Conservation (phyloP, 2,329 filamentous ascomycete genomes). For the Scytalidium sp. region DNA sequence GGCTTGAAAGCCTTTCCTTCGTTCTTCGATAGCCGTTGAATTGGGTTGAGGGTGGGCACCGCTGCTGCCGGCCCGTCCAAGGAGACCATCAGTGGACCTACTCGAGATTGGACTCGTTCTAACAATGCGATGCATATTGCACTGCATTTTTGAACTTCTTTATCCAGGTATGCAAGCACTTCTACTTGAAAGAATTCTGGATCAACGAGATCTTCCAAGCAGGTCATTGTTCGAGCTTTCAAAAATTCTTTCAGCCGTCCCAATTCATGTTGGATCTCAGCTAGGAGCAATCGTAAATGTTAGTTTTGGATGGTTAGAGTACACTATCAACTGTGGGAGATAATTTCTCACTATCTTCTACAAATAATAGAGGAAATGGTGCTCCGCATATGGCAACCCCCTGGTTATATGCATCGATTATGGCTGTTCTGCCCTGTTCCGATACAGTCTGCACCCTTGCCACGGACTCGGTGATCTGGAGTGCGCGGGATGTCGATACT, state of each 20-base stretch:
- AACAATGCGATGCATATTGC: slow-evolving; percentile 22
- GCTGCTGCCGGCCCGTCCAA: no score
- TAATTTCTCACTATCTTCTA: slow-evolving; percentile 22
- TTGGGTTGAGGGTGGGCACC: slow-evolving; percentile 1
- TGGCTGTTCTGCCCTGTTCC: slow-evolving; percentile 16
- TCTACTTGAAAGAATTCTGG: slow-evolving; percentile 13
- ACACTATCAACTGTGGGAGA: no score
- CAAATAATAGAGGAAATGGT: slow-evolving; percentile 18
- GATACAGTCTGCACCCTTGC: slow-evolving; percentile 18
- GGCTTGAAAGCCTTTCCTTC: no score
- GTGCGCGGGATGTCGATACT: slow-evolving; percentile 15
- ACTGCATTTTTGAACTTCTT: slow-evolving; percentile 20
- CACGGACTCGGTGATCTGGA: slow-evolving; percentile 22
- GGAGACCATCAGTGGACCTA: slow-evolving; percentile 8
- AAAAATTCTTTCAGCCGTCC: no score
- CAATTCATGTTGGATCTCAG: no score
- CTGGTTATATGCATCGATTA: slow-evolving; percentile 22
- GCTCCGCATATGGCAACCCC: slow-evolving; percentile 17
- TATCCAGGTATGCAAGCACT: no score
- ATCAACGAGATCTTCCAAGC: slow-evolving; percentile 26
- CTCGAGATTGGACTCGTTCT: slow-evolving; percentile 13
- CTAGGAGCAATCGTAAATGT: no score
- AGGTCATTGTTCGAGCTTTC: no score
- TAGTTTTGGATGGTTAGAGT: no score
- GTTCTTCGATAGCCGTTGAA: slow-evolving; percentile 12